Conservation (phyloP, 805 yeast species). For the Osmozyma mogii region DNA sequence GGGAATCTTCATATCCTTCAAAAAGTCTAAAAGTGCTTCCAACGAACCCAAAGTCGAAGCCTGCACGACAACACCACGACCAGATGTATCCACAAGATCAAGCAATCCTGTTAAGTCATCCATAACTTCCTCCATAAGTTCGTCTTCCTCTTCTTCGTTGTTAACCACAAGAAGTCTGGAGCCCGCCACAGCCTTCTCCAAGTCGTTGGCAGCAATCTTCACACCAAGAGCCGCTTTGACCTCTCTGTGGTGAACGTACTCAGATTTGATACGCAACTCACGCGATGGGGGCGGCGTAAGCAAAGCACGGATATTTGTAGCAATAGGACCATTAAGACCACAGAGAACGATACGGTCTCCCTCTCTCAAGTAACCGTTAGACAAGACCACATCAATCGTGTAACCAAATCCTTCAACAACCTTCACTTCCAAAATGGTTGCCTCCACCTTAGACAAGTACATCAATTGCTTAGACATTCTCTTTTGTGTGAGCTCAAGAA, state of each 20-base stretch:
- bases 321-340: slow-evolving; percentile 98
- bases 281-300: slow-evolving; percentile 97
- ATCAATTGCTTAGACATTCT: slow-evolving; percentile 98
- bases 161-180: slow-evolving; percentile 92
- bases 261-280: slow-evolving; percentile 94
- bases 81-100: slow-evolving; percentile 90
- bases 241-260: slow-evolving; percentile 91
- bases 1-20: slow-evolving; percentile 97
- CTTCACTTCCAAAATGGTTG: slow-evolving; percentile 94
- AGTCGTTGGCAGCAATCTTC: slow-evolving; percentile 94
- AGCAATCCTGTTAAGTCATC: slow-evolving; percentile 92
- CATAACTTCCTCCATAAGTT: slow-evolving; percentile 96
- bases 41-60: slow-evolving; percentile 97
- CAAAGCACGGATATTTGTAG: slow-evolving; percentile 90
- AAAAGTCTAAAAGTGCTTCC: slow-evolving; percentile 94
- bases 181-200: slow-evolving; percentile 99
- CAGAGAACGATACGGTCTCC: slow-evolving; percentile 94
- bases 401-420: slow-evolving; percentile 98
- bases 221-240: slow-evolving; percentile 99
- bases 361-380: slow-evolving; percentile 92
- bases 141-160: slow-evolving; percentile 97
- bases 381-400: slow-evolving; percentile 93
- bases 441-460: slow-evolving; percentile 90
- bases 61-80: slow-evolving; percentile 97
- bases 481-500: slow-evolving; percentile 92